Evolutionary conservation across 2,329 filamentous ascomycete species (phyloP).

Genomic region (Fusarium sp.): DNA sequence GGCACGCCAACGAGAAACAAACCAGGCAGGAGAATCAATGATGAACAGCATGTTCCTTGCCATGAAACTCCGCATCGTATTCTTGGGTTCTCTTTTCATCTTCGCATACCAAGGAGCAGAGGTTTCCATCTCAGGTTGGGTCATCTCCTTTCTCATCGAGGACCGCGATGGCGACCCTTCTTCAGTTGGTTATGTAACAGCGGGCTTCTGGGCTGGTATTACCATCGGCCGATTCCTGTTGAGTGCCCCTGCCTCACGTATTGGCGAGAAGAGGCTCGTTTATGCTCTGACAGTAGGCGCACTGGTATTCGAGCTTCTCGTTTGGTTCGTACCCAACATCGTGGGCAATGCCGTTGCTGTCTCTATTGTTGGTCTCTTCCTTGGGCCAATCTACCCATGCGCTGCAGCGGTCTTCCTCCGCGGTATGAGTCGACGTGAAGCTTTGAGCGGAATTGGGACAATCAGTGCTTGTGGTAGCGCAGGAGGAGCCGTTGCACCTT

Average conservation of each 20-base stretch:
- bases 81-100: slow-evolving; percentile 83
- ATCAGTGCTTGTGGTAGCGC: slow-evolving; percentile 76
- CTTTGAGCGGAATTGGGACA: slow-evolving; percentile 72
- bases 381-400: slow-evolving; percentile 85
- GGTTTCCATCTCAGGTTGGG: slow-evolving; percentile 86
- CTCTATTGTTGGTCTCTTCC: slow-evolving; percentile 75
- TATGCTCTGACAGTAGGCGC: slow-evolving; percentile 70
- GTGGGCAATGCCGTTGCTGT: slow-evolving; percentile 75
- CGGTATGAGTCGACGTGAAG: slow-evolving; percentile 67
- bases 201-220: slow-evolving; percentile 78
- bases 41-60: slow-evolving; percentile 59
- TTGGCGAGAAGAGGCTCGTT: slow-evolving; percentile 79
- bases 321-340: slow-evolving; percentile 83
- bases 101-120: slow-evolving; percentile 89
- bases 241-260: slow-evolving; percentile 69
- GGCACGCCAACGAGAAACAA: slow-evolving; percentile 50
- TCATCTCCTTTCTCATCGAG: slow-evolving; percentile 84
- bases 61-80: slow-evolving; percentile 67
- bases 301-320: slow-evolving; percentile 76
- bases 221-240: slow-evolving; percentile 80
- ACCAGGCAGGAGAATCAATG: slow-evolving; percentile 39
- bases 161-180: slow-evolving; percentile 75
- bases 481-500: slow-evolving; percentile 75
- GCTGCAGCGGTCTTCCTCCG: slow-evolving; percentile 72
- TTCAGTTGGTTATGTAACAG: slow-evolving; percentile 81